phyloP scores from a whole-genome alignment of 2,329 filamentous ascomycete genomes.

The Ascochyta viciae-villosae region DNA sequence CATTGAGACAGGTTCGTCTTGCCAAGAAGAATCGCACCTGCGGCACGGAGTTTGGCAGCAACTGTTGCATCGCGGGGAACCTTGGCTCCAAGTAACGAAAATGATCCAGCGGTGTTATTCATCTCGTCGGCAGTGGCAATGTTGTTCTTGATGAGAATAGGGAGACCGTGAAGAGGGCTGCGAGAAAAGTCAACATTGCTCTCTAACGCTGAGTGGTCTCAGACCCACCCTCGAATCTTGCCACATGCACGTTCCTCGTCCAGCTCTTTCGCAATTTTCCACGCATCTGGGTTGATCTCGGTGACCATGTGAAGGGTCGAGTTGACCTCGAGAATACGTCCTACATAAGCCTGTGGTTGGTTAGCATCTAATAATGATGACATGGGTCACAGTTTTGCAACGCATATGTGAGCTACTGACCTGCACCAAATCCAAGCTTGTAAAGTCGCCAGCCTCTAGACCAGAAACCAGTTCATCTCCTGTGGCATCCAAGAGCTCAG shows the following conservation, averaged over 20 bases:
- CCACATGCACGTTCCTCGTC: constrained; percentile 59
- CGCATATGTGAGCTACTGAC: constrained; percentile 13
- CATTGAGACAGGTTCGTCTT: constrained; percentile 72
- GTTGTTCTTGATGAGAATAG: constrained; percentile 71
- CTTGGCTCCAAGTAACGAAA: constrained; percentile 65
- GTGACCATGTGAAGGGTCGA: constrained; percentile 59
- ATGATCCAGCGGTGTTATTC: constrained; percentile 71
- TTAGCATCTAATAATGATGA: constrained; percentile 1
- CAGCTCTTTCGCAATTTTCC: constrained; percentile 56
- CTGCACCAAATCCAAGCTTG: constrained; percentile 63
- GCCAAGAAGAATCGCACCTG: constrained; percentile 70
- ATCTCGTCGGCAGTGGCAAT: constrained; percentile 69
- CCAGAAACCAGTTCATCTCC: constrained; percentile 60
- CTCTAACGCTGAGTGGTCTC: background rate
- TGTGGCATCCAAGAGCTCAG: constrained; percentile 59
- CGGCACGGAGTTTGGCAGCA: constrained; percentile 64
- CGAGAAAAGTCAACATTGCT: constrained; percentile 1
- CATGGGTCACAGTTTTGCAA: no score
- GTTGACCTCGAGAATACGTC: constrained; percentile 62
- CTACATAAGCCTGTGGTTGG: constrained; percentile 55
- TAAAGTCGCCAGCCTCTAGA: constrained; percentile 59
- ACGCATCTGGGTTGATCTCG: constrained; percentile 64
- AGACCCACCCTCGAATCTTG: constrained; percentile 53
- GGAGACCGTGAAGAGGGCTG: constrained; percentile 68
- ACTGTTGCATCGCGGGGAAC: constrained; percentile 65